Evolutionary conservation across 129 eudicot genomes (phyloP).

Genomic region (Flaveria robusta): DNA sequence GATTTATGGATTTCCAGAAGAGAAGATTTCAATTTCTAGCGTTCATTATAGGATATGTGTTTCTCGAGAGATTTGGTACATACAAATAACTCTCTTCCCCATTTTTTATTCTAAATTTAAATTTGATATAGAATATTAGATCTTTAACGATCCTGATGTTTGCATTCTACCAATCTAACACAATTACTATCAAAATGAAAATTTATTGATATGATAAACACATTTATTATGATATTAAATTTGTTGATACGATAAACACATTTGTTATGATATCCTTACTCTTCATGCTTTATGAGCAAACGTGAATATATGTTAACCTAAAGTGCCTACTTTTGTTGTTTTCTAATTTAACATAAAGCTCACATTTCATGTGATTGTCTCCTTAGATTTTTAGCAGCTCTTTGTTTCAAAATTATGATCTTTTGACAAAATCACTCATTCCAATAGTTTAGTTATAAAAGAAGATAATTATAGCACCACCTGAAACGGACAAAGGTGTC

Average conservation of each 20-base stretch:
- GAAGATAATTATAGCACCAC: not conserved
- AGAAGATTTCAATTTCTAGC: conserved; percentile 52
- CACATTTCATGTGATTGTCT: too few relatives aligned
- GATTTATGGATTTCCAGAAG: conserved; percentile 46
- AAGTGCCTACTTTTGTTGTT: too few relatives aligned
- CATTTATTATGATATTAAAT: not conserved
- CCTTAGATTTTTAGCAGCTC: not conserved
- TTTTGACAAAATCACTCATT: not conserved
- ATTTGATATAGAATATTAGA: not conserved
- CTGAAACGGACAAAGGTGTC: not conserved
- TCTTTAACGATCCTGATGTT: not conserved
- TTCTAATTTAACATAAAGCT: too few relatives aligned
- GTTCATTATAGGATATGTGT: conserved; percentile 49
- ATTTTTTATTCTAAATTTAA: not conserved
- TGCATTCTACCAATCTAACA: not conserved
- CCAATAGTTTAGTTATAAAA: too few relatives aligned
- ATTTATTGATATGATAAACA: not conserved
- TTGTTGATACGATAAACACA: not conserved
- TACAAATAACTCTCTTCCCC: conserved; percentile 4
- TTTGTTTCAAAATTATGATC: not conserved
- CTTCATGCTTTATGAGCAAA: too few relatives aligned
- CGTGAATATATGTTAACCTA: too few relatives aligned
- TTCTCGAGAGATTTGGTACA: conserved; percentile 66
- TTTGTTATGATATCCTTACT: too few relatives aligned
- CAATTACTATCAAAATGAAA: not conserved